Percentiles rank a stretch among this genome's conserved stretches.
These are phyloP conservation scores for Leptographium galeiforme DNA, from an alignment of 2,329 filamentous ascomycete genomes.

Conservation along the genomic window DNA sequence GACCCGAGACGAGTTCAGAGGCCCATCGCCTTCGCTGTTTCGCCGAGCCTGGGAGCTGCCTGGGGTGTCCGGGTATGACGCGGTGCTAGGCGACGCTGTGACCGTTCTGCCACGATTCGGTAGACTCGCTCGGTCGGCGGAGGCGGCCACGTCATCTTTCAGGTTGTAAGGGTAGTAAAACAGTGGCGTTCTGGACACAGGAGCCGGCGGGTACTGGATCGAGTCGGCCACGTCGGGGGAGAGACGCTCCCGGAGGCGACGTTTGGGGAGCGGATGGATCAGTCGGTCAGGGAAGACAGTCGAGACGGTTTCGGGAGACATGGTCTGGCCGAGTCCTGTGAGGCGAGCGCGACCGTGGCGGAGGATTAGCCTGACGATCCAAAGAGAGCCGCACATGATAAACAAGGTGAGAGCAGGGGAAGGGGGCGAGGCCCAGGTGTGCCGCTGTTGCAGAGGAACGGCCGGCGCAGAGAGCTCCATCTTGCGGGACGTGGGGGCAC, in stretches of 20 bases:
- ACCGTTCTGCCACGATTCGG: background rate
- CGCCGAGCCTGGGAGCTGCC: background rate
- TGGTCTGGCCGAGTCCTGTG: conserved; percentile 34
- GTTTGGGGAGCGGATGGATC: conserved; percentile 83
- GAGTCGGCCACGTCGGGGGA: conserved; percentile 72
- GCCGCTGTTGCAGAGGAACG: background rate
- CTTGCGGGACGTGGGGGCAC: background rate
- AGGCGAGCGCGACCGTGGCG: conserved; percentile 11
- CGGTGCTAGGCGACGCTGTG: background rate
- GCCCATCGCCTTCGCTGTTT: conserved; percentile 48
- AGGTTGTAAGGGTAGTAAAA: conserved; percentile 60
- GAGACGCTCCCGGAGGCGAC: conserved; percentile 73
- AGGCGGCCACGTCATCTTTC: conserved; percentile 29
- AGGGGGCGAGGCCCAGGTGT: background rate
- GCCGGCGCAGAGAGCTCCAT: background rate
- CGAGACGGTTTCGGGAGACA: conserved; percentile 65
- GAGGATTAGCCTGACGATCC: conserved; percentile 16
- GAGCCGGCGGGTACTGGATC: conserved; percentile 69
- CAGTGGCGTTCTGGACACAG: conserved; percentile 56
- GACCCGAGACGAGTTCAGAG: conserved; percentile 8
- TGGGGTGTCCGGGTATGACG: background rate
- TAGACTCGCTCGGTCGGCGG: conserved; percentile 25
- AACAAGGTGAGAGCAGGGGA: background rate
- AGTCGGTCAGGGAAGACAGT: conserved; percentile 77
- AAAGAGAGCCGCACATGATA: background rate